phyloP scores from a whole-genome alignment of 768 basidiomycete genomes.

The Hygrophoropsis aurantiaca region DNA sequence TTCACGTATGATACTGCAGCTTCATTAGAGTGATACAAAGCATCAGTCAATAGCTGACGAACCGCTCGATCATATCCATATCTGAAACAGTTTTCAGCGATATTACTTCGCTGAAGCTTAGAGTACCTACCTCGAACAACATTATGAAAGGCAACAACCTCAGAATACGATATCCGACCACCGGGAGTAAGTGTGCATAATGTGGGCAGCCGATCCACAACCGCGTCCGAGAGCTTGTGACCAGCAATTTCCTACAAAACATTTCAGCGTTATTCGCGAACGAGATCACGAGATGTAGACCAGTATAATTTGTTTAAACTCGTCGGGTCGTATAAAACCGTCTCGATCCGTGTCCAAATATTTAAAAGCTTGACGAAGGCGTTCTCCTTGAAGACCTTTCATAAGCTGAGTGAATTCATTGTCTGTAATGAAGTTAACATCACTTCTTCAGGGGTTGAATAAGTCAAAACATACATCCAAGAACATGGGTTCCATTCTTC shows the following conservation, averaged over 20 bases:
- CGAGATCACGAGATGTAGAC: conserved; percentile 44
- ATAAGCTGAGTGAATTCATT: conserved; percentile 98
- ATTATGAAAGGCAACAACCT: conserved; percentile 97
- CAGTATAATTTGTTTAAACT: conserved; percentile 94
- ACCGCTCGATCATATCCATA: conserved; percentile 97
- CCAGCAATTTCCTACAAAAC: conserved; percentile 82
- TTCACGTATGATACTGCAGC: conserved; percentile 76
- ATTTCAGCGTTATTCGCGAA: background rate
- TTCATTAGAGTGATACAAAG: conserved; percentile 6
- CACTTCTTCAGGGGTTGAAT: background rate
- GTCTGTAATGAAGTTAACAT: conserved; percentile 43
- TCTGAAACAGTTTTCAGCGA: conserved; percentile 37
- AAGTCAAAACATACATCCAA: conserved; percentile 71
- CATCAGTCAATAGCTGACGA: conserved; percentile 5
- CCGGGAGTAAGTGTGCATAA: conserved; percentile 87
- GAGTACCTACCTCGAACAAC: conserved; percentile 75
- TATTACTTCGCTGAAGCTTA: conserved; percentile 3
- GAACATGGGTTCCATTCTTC: conserved; percentile 85
- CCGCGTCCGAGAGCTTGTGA: conserved; percentile 93
- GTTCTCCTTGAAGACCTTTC: conserved; percentile 98
- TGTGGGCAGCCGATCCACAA: conserved; percentile 90
- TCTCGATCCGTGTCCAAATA: conserved; percentile 87
- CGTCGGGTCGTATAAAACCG: conserved; percentile 90
- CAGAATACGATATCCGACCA: conserved; percentile 91
- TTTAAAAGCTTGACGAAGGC: conserved; percentile 94